phyloP scores from a whole-genome alignment of 2,329 filamentous ascomycete genomes.

The Helotiales sp. region DNA sequence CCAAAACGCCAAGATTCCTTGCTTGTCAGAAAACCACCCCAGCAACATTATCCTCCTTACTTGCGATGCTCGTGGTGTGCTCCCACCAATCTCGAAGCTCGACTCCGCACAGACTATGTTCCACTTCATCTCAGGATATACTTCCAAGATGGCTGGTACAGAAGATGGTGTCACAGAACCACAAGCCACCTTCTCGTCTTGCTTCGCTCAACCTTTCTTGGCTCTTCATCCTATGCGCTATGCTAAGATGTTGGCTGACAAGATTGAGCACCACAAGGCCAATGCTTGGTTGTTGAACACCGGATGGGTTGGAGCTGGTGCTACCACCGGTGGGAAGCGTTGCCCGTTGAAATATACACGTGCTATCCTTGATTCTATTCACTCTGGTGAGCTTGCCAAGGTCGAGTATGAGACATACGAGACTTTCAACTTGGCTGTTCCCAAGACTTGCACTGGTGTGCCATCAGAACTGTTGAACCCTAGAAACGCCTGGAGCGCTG shows the following conservation, averaged over 20 bases:
- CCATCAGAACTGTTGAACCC: slow-evolving; percentile 94
- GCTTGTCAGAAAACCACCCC: slow-evolving; percentile 82
- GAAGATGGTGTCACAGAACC: slow-evolving; percentile 97
- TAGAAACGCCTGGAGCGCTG: slow-evolving; percentile 85
- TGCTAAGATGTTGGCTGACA: slow-evolving; percentile 96
- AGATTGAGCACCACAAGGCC: slow-evolving; percentile 92
- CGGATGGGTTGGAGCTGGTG: slow-evolving; percentile 92
- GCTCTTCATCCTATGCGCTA: slow-evolving; percentile 99
- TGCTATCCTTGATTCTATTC: slow-evolving; percentile 96
- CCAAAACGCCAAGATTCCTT: slow-evolving; percentile 97
- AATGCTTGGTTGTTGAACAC: slow-evolving; percentile 99
- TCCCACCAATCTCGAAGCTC: slow-evolving; percentile 97
- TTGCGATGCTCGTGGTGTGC: slow-evolving; percentile 94
- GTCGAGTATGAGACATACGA: slow-evolving; percentile 94
- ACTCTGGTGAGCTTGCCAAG: slow-evolving; percentile 92
- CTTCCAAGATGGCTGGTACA: slow-evolving; percentile 99
- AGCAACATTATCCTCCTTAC: slow-evolving; percentile 98
- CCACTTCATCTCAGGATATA: slow-evolving; percentile 99
- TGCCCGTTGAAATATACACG: slow-evolving; percentile 98
- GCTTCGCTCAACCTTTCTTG: slow-evolving; percentile 99
- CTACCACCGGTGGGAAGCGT: slow-evolving; percentile 88
- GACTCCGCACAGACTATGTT: slow-evolving; percentile 97
- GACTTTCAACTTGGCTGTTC: slow-evolving; percentile 95
- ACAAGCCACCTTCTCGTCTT: slow-evolving; percentile 97
- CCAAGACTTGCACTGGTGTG: slow-evolving; percentile 85